Evolutionary conservation across 2,329 filamentous ascomycete genomes (phyloP).

Genomic region (Venturia aucupariae): DNA sequence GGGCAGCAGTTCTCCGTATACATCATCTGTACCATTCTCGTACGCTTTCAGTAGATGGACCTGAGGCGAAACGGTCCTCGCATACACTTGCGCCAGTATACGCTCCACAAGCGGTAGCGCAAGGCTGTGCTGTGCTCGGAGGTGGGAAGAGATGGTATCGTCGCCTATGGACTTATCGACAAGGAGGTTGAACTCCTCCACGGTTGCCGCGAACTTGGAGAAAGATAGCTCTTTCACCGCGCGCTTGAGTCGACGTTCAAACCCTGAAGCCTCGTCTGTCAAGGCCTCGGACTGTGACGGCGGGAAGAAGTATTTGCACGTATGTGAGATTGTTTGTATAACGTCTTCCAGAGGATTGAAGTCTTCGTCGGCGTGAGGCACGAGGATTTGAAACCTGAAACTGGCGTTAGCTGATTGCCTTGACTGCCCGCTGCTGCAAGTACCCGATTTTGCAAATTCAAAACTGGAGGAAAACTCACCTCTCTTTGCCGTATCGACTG

Average conservation of each 20-base stretch:
- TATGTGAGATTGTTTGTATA: slow-evolving; percentile 46
- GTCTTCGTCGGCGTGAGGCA: slow-evolving; percentile 64
- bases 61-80: slow-evolving; percentile 81
- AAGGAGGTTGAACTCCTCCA: slow-evolving; percentile 68
- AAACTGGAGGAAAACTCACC: background rate
- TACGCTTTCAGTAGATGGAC: slow-evolving; percentile 79
- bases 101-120: slow-evolving; percentile 61
- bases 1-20: slow-evolving; percentile 86
- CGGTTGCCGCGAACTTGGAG: slow-evolving; percentile 59
- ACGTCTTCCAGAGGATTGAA: slow-evolving; percentile 55
- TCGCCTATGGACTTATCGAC: slow-evolving; percentile 57
- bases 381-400: slow-evolving; percentile 60
- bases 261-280: slow-evolving; percentile 61
- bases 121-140: slow-evolving; percentile 60
- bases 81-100: slow-evolving; percentile 80
- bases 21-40: slow-evolving; percentile 82
- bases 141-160: slow-evolving; percentile 62
- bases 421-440: background rate
- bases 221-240: slow-evolving; percentile 59
- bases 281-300: slow-evolving; percentile 53
- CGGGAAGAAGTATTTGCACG: slow-evolving; percentile 68
- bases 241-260: slow-evolving; percentile 67
- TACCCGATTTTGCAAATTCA: background rate
- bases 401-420: background rate
- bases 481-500: background rate